These are phyloP conservation scores for Aspergillus pseudotamarii DNA, from an alignment of 2,329 filamentous ascomycete genomes.

Conservation along the genomic window DNA sequence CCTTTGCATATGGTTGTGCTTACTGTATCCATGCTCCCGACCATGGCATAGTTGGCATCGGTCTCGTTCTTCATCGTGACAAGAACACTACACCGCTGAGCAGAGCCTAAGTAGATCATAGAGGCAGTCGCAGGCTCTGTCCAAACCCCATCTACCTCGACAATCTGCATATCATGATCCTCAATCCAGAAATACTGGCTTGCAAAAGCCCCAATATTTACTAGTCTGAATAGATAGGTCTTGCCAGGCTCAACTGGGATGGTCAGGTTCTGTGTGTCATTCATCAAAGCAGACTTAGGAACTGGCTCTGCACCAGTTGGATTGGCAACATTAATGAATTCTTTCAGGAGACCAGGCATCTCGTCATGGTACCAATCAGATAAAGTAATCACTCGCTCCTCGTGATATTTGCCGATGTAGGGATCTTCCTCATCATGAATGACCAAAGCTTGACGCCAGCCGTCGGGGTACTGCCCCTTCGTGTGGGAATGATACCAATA, in stretches of 20 bases:
- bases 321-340: conserved; percentile 45
- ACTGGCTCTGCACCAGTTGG: conserved; percentile 66
- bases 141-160: conserved; percentile 75
- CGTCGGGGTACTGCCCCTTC: conserved; percentile 67
- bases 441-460: conserved; percentile 67
- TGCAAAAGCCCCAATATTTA: conserved; percentile 76
- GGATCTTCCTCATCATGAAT: conserved; percentile 61
- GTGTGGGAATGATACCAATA: conserved; percentile 72
- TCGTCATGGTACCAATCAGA: conserved; percentile 8
- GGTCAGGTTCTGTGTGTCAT: conserved; percentile 65
- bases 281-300: conserved; percentile 66
- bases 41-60: conserved; percentile 65
- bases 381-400: conserved; percentile 6
- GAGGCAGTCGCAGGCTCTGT: conserved; percentile 62
- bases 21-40: conserved; percentile 33
- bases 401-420: background rate
- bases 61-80: conserved; percentile 66
- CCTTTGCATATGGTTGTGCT: background rate
- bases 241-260: conserved; percentile 65
- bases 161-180: conserved; percentile 63
- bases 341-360: background rate
- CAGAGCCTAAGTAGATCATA: conserved; percentile 67
- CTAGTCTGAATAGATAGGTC: conserved; percentile 73
- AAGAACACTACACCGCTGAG: conserved; percentile 62
- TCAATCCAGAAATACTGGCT: conserved; percentile 55